A percentile compares a stretch with the other conserved stretches of the same genome.
Evolutionary conservation across 345 rosid species (phyloP).

Genomic region (Geranium rotundifolium): DNA sequence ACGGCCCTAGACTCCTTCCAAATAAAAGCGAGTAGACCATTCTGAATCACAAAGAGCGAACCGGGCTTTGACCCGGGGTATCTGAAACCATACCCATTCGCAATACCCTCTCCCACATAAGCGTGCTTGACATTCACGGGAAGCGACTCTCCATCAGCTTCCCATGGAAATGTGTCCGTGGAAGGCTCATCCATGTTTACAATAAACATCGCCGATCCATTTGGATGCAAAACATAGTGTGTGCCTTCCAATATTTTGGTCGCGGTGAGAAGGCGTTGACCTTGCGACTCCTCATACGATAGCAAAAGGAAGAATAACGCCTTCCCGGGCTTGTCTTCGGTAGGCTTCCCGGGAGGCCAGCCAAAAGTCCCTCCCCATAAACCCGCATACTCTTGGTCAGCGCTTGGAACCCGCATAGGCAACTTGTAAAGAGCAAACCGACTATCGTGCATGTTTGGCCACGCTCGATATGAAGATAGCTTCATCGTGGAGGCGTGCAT

Average conservation of each 20-base stretch:
- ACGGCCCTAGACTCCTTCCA: conserved; percentile 74
- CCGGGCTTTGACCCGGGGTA: conserved; percentile 91
- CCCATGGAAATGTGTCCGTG: conserved; percentile 60
- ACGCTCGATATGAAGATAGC: conserved; percentile 62
- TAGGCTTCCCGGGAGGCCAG: conserved; percentile 68
- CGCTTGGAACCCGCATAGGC: conserved; percentile 34
- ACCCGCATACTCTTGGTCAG: conserved; percentile 63
- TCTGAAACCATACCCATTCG: conserved; percentile 83
- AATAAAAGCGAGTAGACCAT: conserved; percentile 64
- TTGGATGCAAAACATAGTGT: conserved; percentile 77
- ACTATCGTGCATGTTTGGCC: conserved; percentile 78
- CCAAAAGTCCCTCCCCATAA: conserved; percentile 87
- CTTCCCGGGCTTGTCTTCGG: conserved; percentile 65
- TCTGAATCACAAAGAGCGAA: conserved; percentile 46
- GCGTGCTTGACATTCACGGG: conserved; percentile 38
- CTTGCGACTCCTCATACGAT: conserved; percentile 54
- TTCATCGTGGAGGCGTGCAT: conserved; percentile 37
- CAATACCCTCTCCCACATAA: conserved; percentile 68
- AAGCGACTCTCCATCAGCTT: conserved; percentile 39
- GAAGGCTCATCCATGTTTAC: conserved; percentile 62
- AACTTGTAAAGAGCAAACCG: conserved; percentile 69
- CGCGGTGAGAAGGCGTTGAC: conserved; percentile 47
- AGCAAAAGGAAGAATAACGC: conserved; percentile 71
- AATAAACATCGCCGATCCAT: conserved; percentile 80
- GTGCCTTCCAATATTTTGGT: conserved; percentile 86